These are phyloP conservation scores for Aspergillus taichungensis DNA, from an alignment of 495 filamentous ascomycete species.

Conservation along the genomic window DNA sequence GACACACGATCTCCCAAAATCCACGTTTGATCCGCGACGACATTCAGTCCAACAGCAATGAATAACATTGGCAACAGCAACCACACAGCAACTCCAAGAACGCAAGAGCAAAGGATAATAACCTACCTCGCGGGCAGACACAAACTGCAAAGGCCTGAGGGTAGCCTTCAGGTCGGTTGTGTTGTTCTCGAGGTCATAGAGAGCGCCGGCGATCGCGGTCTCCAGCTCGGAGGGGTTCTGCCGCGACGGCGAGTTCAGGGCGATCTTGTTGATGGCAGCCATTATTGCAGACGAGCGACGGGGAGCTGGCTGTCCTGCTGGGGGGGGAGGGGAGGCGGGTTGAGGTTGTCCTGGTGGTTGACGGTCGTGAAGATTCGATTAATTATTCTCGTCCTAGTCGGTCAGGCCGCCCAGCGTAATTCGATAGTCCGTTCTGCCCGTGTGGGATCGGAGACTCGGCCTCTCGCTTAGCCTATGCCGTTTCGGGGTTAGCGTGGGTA, in stretches of 20 bases:
- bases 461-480: slow-evolving; percentile 35
- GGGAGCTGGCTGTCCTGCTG: slow-evolving; percentile 35
- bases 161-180: slow-evolving; percentile 89
- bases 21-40: no score
- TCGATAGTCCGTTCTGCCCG: slow-evolving; percentile 11
- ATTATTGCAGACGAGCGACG: slow-evolving; percentile 40
- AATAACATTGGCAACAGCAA: no score
- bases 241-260: slow-evolving; percentile 88
- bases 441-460: slow-evolving; percentile 32
- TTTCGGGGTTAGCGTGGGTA: slow-evolving; percentile 16
- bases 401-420: slow-evolving; percentile 11
- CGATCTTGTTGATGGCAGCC: slow-evolving; percentile 93
- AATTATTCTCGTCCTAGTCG: slow-evolving; percentile 6
- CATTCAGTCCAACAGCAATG: no score
- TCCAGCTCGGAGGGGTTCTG: slow-evolving; percentile 91
- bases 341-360: slow-evolving; percentile 23
- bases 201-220: slow-evolving; percentile 84
- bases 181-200: slow-evolving; percentile 97
- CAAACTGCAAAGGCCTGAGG: slow-evolving; percentile 93
- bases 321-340: slow-evolving; percentile 27
- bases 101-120: slow-evolving; percentile 27
- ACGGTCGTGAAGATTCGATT: slow-evolving; percentile 7
- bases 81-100: slow-evolving; percentile 6
- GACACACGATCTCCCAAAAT: no score
- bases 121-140: slow-evolving; percentile 95